Conservation (phyloP, 768 basidiomycete genomes). For the Lentinula guzmanii region DNA sequence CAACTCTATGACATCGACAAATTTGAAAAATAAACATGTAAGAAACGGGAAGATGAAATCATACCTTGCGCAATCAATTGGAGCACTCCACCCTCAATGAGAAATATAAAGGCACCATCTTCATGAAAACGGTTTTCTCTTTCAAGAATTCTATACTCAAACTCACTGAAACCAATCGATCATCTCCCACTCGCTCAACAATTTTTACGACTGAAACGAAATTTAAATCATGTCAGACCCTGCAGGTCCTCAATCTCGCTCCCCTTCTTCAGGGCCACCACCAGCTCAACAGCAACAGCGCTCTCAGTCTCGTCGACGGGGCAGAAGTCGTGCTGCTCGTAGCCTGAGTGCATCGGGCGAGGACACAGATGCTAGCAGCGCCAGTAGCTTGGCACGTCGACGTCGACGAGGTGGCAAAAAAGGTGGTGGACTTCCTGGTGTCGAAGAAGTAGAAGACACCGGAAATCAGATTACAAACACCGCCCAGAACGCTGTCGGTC, state of each 20-base stretch:
- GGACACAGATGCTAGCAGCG: neutral
- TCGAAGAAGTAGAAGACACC: constrained; percentile 15
- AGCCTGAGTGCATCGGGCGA: neutral
- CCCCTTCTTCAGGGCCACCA: neutral
- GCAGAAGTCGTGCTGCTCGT: neutral
- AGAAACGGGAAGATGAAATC: neutral
- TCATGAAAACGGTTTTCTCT: neutral
- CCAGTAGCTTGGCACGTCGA: constrained; percentile 2
- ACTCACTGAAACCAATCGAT: neutral
- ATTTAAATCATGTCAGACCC: neutral
- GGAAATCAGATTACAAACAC: constrained; percentile 10
- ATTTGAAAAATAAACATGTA: neutral
- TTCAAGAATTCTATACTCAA: neutral
- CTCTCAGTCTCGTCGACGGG: constrained; percentile 1
- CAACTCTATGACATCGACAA: neutral
- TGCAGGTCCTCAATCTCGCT: neutral
- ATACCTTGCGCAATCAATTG: constrained; percentile 3
- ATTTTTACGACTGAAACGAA: neutral
- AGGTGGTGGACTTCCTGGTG: constrained; percentile 12
- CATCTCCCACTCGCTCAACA: neutral
- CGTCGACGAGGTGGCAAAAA: constrained; percentile 10
- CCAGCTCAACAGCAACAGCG: neutral
- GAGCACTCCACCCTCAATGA: neutral
- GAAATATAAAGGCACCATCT: neutral
- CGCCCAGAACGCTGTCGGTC: constrained; percentile 9